Evolutionary conservation across 108 stramenopile species (phyloP), one percentile per base, ranked within the genome.

Genomic region (Nitzschia palea): DNA sequence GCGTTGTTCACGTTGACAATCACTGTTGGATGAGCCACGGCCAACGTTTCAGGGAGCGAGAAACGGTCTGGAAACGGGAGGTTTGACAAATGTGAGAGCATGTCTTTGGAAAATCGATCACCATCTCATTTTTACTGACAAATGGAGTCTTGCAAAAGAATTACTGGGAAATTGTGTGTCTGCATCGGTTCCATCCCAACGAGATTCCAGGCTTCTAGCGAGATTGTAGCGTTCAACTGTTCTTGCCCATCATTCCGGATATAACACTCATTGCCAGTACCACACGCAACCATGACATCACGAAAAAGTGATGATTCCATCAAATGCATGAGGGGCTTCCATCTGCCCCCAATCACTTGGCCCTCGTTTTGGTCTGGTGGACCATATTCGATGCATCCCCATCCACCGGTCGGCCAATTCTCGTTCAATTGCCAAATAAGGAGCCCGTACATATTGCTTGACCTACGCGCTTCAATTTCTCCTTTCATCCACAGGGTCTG

Each of bases 381-480:
- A 18, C 73, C 65, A 66, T 86, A 82, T 50, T 86, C 85, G 14
- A 86, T 17, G 12, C 56, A 54, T 23, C 86, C 82, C 82, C 82
- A 86, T 25, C 82, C 80, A 29, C 86, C 86, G 3, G 86, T 86
- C 2, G 83, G 83, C 83, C 83, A 87, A 35, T 70, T 82, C 54
- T 87, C 86, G 47, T 84, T 84, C 29, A 84, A 34, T 44, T 84
- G 82, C 86, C 86, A 87, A 34, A 80, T 61, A 42, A 87, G 36
- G 8, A 47, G 44, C 5, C 86, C 86, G 18, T 81, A 71, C 2
- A 22, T 33, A 52, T 84, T 82, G 37, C 47, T 58, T 12, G 80
- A 60, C 10, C 82, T 66, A 1, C 51, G 45, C 9, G 25, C 20
- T 51, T 85, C 83, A 3, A 84, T 74, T 29, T 54, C 47, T 48